phyloP scores from a whole-genome alignment of 2,329 filamentous ascomycete species.

The Cercospora berteroae region DNA sequence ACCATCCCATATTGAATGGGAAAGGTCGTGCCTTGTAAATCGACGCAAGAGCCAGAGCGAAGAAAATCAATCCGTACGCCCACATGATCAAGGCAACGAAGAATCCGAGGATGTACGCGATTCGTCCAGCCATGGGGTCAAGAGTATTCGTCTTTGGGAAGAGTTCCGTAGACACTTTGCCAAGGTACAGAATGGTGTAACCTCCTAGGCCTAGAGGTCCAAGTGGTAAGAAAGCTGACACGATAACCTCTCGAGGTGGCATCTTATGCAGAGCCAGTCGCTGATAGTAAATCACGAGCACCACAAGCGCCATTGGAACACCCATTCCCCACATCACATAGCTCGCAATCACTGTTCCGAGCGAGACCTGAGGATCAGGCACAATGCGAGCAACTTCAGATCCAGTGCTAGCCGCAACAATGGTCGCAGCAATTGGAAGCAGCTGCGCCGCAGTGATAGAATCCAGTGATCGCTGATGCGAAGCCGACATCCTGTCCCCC shows the following conservation, averaged over 20 bases:
- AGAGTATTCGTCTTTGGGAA: conserved; percentile 14
- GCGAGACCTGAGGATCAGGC: conserved; percentile 52
- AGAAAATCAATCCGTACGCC: conserved; percentile 53
- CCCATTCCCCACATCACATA: conserved; percentile 70
- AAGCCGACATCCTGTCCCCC: conserved; percentile 14
- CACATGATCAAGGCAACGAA: conserved; percentile 55
- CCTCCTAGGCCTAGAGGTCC: conserved; percentile 66
- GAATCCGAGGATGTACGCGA: conserved; percentile 54
- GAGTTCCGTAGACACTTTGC: conserved; percentile 31
- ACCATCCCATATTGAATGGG: conserved; percentile 65
- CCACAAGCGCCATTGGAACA: conserved; percentile 58
- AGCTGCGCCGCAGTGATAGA: conserved; percentile 63
- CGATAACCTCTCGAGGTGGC: conserved; percentile 64
- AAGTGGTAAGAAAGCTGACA: conserved; percentile 65
- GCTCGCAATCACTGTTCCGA: conserved; percentile 62
- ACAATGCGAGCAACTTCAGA: conserved; percentile 61
- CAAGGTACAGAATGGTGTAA: conserved; percentile 44
- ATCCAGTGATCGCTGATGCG: conserved; percentile 44
- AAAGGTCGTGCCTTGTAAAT: conserved; percentile 43
- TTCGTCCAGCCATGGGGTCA: conserved; percentile 47
- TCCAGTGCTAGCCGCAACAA: conserved; percentile 64
- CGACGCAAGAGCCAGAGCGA: conserved; percentile 49
- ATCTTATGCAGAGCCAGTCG: conserved; percentile 65
- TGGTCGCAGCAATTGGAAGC: conserved; percentile 63
- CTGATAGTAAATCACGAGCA: conserved; percentile 68